Base-by-base conservation (phyloP, 2,329 filamentous ascomycete species). In the Aureobasidium sp. region DNA sequence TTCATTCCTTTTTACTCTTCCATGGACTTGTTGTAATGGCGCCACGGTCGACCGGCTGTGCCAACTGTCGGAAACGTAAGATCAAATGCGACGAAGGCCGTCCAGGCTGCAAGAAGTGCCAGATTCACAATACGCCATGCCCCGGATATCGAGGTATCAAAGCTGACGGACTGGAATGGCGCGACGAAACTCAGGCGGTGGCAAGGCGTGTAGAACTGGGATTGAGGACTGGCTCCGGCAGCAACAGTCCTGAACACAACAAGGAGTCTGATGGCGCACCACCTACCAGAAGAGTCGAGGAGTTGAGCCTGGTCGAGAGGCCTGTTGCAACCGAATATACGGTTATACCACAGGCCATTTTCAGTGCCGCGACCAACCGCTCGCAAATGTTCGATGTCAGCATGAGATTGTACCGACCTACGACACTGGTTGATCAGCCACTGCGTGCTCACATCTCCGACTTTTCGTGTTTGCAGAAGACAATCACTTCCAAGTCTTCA, bases 1-100 rank as follows among this genome's bases (percentile, higher is more conserved):
- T 44, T 11, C 9, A 20, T 27, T 15, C 27, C 15, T 14, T 45
- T 5, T 15, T 27, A 1, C 34, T 25, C 14, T 45, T n/a, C 7
- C 17, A 57, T 57, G 53, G 53, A 45, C 53, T 44, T 45, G 17
- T 36, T 57, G 29, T 45, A 25, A 72, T 72, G 70, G 70, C 70
- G 8, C 62, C 65, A 42, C 68, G 68, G 49, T 72, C 70, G 22
- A 64, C 69, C 11, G 71, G 70, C 53, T 73, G 71, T 63, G 66
- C 60, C 11, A 70, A 65, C 20, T 73, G 71, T 53, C 65, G 71
- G 37, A 69, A 69, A 60, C 65, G 71, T 22, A 73, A 72, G 62
- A 70, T 73, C 41, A 65, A 57, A 34, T 73, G 71, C 62, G 71
- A 73, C 61, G 68, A 70, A 55, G 65, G 53, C 11, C 65, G 71